Evolutionary conservation across 768 basidiomycete species (phyloP), one percentile per base, ranked within the genome.

Genomic region (Boletus edulis): DNA sequence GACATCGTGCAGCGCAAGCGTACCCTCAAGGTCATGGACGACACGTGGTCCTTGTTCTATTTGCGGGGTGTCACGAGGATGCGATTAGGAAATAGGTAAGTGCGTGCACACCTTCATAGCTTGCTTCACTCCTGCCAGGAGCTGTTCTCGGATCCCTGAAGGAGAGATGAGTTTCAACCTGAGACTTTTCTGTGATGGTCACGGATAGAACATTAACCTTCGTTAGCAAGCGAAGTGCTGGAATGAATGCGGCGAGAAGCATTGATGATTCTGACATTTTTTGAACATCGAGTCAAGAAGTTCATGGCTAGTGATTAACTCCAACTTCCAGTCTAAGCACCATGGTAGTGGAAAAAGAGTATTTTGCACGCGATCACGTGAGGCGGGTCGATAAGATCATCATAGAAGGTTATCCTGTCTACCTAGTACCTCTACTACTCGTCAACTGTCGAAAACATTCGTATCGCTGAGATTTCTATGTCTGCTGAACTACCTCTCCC

Each of bases 61-160:
- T 56, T 14, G 24, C 42, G 35, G 40, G 20, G 20, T 14, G 31
- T 48, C 37, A 42, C 12, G 34, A 49, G 22, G 5, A 20, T 15
- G 29, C 5, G 37, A 27, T 14, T 14, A 22, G 24, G 18, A 35
- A 29, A 31, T 32, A 9, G 2, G 46, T 10, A 31, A 61, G 59
- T n/a, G 37, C 15, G 24, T n/a, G n/a, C 63, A 27, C 48, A 86
- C 87, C 80, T 85, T 89, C 83, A 90, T 82, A 10, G 87, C 82
- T 24, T 67, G 61, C 63, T 89, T 90, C 22, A 89, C 77, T 50
- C 80, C 80, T 40, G 67, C 62, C 49, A 77, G 68, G 32, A 90
- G 73, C 48, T 72, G 75, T 39, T 77, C 62, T 22, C 86, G 81
- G 52, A 87, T 67, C 54, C 82, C 87, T 84, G 55, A 9, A 46